Base-by-base conservation (phyloP, 176 grass and related monocot genomes). In the Eragrostis curvula region DNA sequence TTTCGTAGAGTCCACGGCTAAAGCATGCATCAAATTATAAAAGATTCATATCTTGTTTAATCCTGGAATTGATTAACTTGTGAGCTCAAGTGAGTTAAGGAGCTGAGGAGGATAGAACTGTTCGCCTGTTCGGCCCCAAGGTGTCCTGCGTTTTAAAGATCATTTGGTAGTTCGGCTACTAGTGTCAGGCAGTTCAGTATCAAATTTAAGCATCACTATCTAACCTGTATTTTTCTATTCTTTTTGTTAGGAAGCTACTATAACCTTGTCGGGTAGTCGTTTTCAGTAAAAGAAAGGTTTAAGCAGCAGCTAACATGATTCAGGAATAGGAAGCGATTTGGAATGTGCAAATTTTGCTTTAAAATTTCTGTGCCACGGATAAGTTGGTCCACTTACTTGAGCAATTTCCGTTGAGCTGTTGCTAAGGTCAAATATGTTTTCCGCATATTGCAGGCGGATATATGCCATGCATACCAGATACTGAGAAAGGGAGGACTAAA, bases 381-480 rank as follows among this genome's bases (percentile, higher is more conserved):
- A 66, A 9, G 41, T 12, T 9, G 23, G 68, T 80, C 25, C 0
- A 40, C 48, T 68, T 48, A 70, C 24, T 50, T 77, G n/a, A 36
- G 13, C 14, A 40, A 57, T 41, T 79, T 64, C 8, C 6, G 8
- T 61, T n/a, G 68, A 60, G 20, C 49, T 10, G 68, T 51, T 80
- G 29, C 15, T 48, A 79, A 2, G 25, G 3, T 60, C 71, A 29
- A 36, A 61, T 83, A 1, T 60, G 14, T 36, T 61, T 2, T n/a
- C 41, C 11, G 45, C 67, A 49, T 10, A 12, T 68, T 78, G 76
- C 71, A 97, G 92, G 90, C 95, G 43, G 95, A 97, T 90, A 46
- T 97, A 85, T 97, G 92, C 66, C 95, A 97, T 64, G 95, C 95
- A 23, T 97, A 93, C 83, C 92, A 94, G 73, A 83, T 97, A 88